phyloP scores from a whole-genome alignment of 1,139 yeast genomes.

The Schwanniomyces etchellsii region DNA sequence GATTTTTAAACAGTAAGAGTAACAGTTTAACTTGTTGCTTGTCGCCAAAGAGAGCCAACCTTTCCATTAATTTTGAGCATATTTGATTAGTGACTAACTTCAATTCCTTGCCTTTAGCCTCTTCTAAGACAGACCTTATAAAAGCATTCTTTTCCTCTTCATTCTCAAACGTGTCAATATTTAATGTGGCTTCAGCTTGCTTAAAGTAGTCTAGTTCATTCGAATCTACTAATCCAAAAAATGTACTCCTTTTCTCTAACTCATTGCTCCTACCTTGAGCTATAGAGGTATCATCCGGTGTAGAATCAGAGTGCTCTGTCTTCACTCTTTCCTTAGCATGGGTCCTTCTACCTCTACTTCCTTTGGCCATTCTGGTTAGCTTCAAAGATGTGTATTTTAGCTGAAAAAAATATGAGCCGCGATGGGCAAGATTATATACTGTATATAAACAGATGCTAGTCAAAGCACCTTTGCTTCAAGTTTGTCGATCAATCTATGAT shows the following conservation, averaged over 20 bases:
- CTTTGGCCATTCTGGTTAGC: slow-evolving; percentile 9
- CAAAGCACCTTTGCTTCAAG: no score
- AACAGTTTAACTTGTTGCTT: slow-evolving; percentile 61
- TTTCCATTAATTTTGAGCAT: slow-evolving; percentile 87
- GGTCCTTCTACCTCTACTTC: slow-evolving; percentile 67
- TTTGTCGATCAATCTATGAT: no score
- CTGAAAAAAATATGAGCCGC: neutral
- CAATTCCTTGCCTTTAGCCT: slow-evolving; percentile 83
- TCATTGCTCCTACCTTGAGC: slow-evolving; percentile 6
- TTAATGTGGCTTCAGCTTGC: slow-evolving; percentile 82
- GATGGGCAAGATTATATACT: neutral
- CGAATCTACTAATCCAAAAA: slow-evolving; percentile 82
- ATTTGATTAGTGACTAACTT: slow-evolving; percentile 92
- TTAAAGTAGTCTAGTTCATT: slow-evolving; percentile 86
- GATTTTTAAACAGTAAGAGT: slow-evolving; percentile 63
- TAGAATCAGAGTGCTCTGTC: slow-evolving; percentile 8
- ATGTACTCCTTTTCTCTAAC: slow-evolving; percentile 24
- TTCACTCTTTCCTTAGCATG: slow-evolving; percentile 29
- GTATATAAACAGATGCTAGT: no score
- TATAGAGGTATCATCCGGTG: slow-evolving; percentile 3
- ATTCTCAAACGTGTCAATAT: slow-evolving; percentile 71
- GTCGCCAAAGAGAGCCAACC: slow-evolving; percentile 65
- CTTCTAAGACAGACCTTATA: slow-evolving; percentile 74
- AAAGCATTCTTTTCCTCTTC: slow-evolving; percentile 72
- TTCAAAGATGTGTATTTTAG: neutral